Evolutionary conservation across 1,139 yeast species (phyloP).

Genomic region (Lodderomyces beijingensis): DNA sequence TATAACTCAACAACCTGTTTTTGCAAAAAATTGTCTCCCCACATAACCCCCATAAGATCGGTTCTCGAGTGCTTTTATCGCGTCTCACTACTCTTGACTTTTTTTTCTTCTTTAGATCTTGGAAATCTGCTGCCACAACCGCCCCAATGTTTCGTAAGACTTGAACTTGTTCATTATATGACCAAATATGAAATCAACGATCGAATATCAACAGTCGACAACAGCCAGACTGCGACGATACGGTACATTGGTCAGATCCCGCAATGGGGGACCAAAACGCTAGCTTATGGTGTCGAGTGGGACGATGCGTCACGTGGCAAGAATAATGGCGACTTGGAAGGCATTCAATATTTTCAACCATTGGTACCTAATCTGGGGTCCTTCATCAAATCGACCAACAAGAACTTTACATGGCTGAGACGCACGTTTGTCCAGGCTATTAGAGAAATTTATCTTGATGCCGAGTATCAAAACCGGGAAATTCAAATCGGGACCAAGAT

Average conservation of each 20-base stretch:
- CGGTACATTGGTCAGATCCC: slow-evolving; percentile 53
- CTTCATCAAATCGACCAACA: slow-evolving; percentile 50
- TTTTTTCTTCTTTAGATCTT: too few species aligned
- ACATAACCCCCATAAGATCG: too few species aligned
- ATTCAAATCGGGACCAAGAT: slow-evolving; percentile 50
- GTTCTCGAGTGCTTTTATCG: too few species aligned
- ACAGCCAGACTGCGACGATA: slow-evolving; percentile 55
- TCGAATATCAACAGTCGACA: slow-evolving; percentile 39
- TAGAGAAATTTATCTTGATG: slow-evolving; percentile 40
- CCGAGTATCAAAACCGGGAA: slow-evolving; percentile 15
- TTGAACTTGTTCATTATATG: slow-evolving; percentile 2
- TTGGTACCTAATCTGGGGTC: slow-evolving; percentile 48
- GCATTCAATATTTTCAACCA: slow-evolving; percentile 52
- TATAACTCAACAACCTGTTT: too few species aligned
- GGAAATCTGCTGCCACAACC: too few species aligned
- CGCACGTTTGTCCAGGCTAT: slow-evolving; percentile 43
- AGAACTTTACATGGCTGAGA: slow-evolving; percentile 22
- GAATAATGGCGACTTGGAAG: slow-evolving; percentile 70
- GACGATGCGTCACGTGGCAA: slow-evolving; percentile 69
- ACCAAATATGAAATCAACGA: slow-evolving; percentile 25
- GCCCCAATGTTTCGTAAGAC: too few species aligned
- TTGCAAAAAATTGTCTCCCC: too few species aligned
- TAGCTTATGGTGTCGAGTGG: slow-evolving; percentile 84
- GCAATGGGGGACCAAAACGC: slow-evolving; percentile 49
- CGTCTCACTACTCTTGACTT: too few species aligned